Conservation (phyloP, 306 rosid species). For the Albizia julibrissin region DNA sequence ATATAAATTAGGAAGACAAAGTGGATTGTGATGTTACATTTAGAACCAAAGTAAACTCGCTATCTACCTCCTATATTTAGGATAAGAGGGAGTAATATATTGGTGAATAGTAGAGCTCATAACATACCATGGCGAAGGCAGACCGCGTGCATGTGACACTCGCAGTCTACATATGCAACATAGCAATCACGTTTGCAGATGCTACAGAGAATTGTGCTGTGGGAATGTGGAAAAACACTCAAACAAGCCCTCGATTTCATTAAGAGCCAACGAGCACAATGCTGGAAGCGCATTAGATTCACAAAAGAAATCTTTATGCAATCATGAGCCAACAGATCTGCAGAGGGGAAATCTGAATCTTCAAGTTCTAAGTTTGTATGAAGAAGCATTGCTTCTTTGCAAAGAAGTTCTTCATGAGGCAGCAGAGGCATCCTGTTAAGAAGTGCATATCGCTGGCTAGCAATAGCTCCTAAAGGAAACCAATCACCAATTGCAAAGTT, state of each 20-base stretch:
- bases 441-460: slow-evolving; percentile 84
- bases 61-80: no score
- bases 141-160: slow-evolving; percentile 71
- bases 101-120: slow-evolving; percentile 9
- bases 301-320: slow-evolving; percentile 67
- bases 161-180: slow-evolving; percentile 71
- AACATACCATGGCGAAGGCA: slow-evolving; percentile 95
- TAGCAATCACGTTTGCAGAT: slow-evolving; percentile 93
- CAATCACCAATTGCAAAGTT: slow-evolving; percentile 95
- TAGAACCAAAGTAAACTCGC: no score
- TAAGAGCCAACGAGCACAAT: slow-evolving; percentile 81
- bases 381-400: slow-evolving; percentile 94
- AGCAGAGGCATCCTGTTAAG: slow-evolving; percentile 87
- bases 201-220: slow-evolving; percentile 82
- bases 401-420: slow-evolving; percentile 92
- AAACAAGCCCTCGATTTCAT: slow-evolving; percentile 66
- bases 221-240: slow-evolving; percentile 53
- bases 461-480: slow-evolving; percentile 92
- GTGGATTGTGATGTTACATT: no score
- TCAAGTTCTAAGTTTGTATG: slow-evolving; percentile 62
- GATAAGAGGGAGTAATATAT: neutral
- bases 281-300: slow-evolving; percentile 82
- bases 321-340: slow-evolving; percentile 53
- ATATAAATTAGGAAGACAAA: no score
- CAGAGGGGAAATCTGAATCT: slow-evolving; percentile 60